Evolutionary conservation across 2,329 filamentous ascomycete genomes (phyloP), one percentile per base, ranked within the genome.

Genomic region (Xylaria sp.): DNA sequence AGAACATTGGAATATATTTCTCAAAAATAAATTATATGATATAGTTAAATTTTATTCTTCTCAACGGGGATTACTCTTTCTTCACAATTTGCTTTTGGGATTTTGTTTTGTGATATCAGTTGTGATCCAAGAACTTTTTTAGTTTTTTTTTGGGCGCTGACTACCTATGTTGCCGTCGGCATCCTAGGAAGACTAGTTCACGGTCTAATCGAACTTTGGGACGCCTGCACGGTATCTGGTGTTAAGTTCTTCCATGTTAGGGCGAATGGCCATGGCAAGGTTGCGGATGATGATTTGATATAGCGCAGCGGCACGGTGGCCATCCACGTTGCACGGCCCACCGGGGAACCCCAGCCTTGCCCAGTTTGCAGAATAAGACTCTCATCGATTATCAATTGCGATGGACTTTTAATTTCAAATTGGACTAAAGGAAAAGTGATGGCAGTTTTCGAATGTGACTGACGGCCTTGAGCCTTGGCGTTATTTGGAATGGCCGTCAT

Each of bases 401-500:
- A 50, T 15, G 36, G 36, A 10, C 59, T 18, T n/a, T 13, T 32
- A 28, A 69, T 69, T 69, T 69, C 56, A 69, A 69, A 69, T 69
- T 58, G 57, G 48, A 36, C 30, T 15, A 23, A n/a, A 18, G 18
- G 25, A 4, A 59, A 60, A 20, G n/a, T 39, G 45, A 55, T 28
- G 41, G 32, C 23, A 13, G 36, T 1, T 5, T n/a, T 25, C 20
- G 13, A 10, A 58, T 60, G 39, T 32, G 3, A 39, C 34, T 7
- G 34, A 39, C 32, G 25, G 20, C 34, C 23, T 55, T 43, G 5
- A 28, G 7, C n/a, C 10, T 13, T 41, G 41, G 45, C 5, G 2
- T 52, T 20, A 68, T 68, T 63, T 68, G 66, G 36, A 60, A 68
- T 62, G 25, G 12, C 15, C 41, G 30, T n/a, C 34, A 25, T 43